Evolutionary conservation across 2,329 filamentous ascomycete genomes (phyloP), one percentile per base, ranked within the genome.

Genomic region (Coniochaeta ligniaria): DNA sequence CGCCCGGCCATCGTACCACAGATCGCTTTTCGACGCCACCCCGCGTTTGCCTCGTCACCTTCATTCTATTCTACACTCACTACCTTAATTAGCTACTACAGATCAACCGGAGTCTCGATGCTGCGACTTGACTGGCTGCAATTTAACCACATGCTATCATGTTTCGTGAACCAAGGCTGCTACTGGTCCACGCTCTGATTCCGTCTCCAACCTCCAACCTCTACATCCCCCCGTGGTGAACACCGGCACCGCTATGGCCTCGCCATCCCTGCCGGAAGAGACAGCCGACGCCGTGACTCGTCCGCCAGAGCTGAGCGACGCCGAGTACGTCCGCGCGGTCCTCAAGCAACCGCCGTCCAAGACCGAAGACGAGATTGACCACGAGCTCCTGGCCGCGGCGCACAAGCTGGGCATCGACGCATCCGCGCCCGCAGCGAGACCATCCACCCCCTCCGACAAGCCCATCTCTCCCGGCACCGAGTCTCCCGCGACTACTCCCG

Each of bases 311-410:
- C 70, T 79, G 52, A 69, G 68, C 66, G 75, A 79, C 50, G 67
- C 66, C 59, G 71, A 72, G 33, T 81, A 78, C 62, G 64, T 71
- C 58, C 65, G 67, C 59, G 68, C 76, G 28, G 79, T 81, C 8
- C 68, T 82, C 31, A 69, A 67, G 33, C 63, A 74, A 14, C 59
- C 70, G 20, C 59, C 63, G 26, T 71, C 68, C 61, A 66, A 68
- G 43, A 73, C 74, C 9, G 79, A 81, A 64, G 68, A 67, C 8
- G 71, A 75, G 41, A 61, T 78, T 24, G 77, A 81, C 38, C 38
- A 60, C 45, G 66, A 68, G 36, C 64, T 79, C 57, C 60, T 71
- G n/a, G 64, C 64, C 50, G 74, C 68, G 63, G 76, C 76, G 14
- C 62, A 65, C 12, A 63, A 67, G 6, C 62, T 78, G 60, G 74